These are phyloP conservation scores for Fusarium sp. DNA, from an alignment of 2,329 filamentous ascomycete genomes.

Conservation along the genomic window DNA sequence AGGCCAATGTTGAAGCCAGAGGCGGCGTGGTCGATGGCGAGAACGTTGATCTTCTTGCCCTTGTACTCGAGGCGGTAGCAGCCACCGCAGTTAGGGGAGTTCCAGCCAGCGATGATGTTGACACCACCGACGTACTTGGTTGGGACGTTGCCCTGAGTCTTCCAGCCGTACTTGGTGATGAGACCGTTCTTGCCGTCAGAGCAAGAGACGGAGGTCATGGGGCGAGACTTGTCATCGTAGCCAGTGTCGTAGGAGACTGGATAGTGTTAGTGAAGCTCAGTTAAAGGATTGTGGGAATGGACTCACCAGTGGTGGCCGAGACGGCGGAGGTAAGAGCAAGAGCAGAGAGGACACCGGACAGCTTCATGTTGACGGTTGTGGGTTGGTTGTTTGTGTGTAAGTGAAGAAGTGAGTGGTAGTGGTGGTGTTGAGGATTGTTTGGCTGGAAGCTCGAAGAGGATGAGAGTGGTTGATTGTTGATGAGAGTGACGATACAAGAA, in stretches of 20 bases:
- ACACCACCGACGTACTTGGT: conserved; percentile 67
- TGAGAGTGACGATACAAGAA: conserved; percentile 28
- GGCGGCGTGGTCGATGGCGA: conserved; percentile 65
- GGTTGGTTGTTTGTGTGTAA: conserved; percentile 21
- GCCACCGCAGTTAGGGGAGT: conserved; percentile 66
- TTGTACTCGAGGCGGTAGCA: conserved; percentile 68
- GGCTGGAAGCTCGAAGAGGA: conserved; percentile 18
- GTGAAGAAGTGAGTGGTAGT: conserved; percentile 3
- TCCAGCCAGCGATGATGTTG: conserved; percentile 64
- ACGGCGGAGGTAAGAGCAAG: conserved; percentile 52
- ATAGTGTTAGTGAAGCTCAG: conserved; percentile 19
- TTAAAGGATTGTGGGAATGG: background rate
- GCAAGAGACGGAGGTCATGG: conserved; percentile 70
- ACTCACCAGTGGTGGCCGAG: conserved; percentile 51
- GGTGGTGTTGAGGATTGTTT: conserved; percentile 22
- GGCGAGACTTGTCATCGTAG: conserved; percentile 71
- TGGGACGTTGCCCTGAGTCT: conserved; percentile 62
- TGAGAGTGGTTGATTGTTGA: conserved; percentile 24
- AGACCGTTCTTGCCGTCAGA: conserved; percentile 76
- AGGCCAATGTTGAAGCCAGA: conserved; percentile 68
- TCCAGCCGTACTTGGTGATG: conserved; percentile 69
- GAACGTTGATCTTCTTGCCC: conserved; percentile 62
- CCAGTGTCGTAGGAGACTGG: conserved; percentile 76
- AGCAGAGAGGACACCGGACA: conserved; percentile 54
- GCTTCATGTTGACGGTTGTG: conserved; percentile 55